A percentile compares a stretch with the other conserved stretches of the same genome.
These are phyloP conservation scores for Periconia sp. DNA, from an alignment of 2,329 filamentous ascomycete genomes.

Conservation along the genomic window DNA sequence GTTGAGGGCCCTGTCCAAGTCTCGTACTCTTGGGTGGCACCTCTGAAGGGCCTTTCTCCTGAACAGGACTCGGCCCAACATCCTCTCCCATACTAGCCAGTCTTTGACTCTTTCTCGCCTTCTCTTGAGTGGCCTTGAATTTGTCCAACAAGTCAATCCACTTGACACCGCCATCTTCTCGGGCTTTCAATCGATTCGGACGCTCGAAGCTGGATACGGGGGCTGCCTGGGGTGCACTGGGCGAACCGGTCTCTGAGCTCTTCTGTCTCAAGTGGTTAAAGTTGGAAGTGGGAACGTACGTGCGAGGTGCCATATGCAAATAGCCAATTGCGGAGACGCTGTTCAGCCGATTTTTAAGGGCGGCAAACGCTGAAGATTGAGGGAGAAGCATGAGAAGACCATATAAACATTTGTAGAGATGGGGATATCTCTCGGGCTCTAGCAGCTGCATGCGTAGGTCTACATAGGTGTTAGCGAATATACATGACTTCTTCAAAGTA, in stretches of 20 bases:
- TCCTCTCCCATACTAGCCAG: conserved; percentile 45
- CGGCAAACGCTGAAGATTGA: conserved; percentile 94
- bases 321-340: conserved; percentile 97
- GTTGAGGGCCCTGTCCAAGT: conserved; percentile 20
- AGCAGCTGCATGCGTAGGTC: conserved; percentile 92
- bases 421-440: conserved; percentile 91
- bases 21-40: conserved; percentile 27
- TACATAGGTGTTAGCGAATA: conserved; percentile 42
- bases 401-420: conserved; percentile 96
- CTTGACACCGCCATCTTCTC: conserved; percentile 81
- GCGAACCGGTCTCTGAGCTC: conserved; percentile 43
- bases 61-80: conserved; percentile 20
- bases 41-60: conserved; percentile 30
- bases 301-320: conserved; percentile 77
- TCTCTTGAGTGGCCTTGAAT: conserved; percentile 88
- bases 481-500: too few species aligned
- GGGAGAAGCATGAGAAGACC: conserved; percentile 97
- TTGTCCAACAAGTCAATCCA: conserved; percentile 95
- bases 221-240: conserved; percentile 35
- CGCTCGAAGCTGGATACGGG: conserved; percentile 51
- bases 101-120: conserved; percentile 71
- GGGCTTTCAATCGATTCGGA: conserved; percentile 73
- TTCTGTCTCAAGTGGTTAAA: conserved; percentile 46
- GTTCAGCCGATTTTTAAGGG: conserved; percentile 93
- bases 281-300: conserved; percentile 61